phyloP scores from a whole-genome alignment of 1,284 basidiomycete species.

The Tylopilus sp. region DNA sequence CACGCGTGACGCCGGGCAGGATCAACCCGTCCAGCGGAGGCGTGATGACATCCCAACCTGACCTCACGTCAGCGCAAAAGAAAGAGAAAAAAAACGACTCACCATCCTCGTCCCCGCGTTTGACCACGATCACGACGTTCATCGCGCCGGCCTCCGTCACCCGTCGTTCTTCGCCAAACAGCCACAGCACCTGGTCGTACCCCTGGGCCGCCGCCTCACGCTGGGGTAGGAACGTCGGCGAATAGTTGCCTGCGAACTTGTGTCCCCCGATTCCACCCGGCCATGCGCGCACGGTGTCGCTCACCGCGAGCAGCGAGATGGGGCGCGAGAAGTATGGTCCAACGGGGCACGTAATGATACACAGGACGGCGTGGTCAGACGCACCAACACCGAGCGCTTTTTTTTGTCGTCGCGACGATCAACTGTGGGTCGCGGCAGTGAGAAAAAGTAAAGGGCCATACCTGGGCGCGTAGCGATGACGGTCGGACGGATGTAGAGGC shows the following conservation, averaged over 20 bases:
- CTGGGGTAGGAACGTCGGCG: conserved; percentile 65
- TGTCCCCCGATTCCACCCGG: conserved; percentile 72
- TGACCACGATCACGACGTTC: conserved; percentile 60
- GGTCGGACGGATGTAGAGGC: conserved; percentile 78
- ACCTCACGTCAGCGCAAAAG: no score
- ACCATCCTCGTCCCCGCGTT: conserved; percentile 42
- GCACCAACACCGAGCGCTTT: conserved; percentile 66
- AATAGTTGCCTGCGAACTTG: conserved; percentile 72
- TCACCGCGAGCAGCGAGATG: conserved; percentile 68
- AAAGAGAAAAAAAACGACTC: conserved; percentile 10
- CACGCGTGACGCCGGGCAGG: conserved; percentile 72
- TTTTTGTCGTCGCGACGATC: not conserved
- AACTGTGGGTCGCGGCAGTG: not conserved
- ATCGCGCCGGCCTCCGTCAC: conserved; percentile 56
- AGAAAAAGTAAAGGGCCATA: conserved; percentile 14
- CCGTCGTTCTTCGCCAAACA: conserved; percentile 34
- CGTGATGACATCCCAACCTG: conserved; percentile 62
- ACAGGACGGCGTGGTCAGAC: conserved; percentile 69
- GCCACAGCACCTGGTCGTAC: conserved; percentile 69
- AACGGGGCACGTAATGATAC: conserved; percentile 62
- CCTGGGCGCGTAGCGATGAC: conserved; percentile 78
- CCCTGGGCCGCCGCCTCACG: conserved; percentile 59
- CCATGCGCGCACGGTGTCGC: conserved; percentile 74
- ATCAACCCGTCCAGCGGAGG: conserved; percentile 76
- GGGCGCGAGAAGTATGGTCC: conserved; percentile 75